Evolutionary conservation across 768 basidiomycete species (phyloP).

Genomic region (Sarcodon sp.): DNA sequence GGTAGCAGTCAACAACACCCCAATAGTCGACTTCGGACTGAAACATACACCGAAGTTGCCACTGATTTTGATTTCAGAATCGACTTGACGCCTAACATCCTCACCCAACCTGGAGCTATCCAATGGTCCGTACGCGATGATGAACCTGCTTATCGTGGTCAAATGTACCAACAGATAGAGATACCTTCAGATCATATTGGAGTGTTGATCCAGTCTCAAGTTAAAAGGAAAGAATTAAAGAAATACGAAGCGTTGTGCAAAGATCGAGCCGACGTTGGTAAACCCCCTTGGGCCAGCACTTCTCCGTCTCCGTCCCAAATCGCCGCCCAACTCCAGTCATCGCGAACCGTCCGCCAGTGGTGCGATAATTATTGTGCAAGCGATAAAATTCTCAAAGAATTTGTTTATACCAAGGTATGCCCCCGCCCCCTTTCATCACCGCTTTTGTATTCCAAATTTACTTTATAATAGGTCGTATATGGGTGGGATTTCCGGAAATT

Average conservation of each 20-base stretch:
- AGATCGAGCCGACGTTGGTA: slow-evolving; percentile 32
- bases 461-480: slow-evolving; percentile 33
- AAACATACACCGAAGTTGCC: slow-evolving; percentile 44
- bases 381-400: slow-evolving; percentile 63
- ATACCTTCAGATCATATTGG: slow-evolving; percentile 5
- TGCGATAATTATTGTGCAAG: slow-evolving; percentile 74
- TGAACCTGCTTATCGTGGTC: slow-evolving; percentile 53
- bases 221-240: slow-evolving; percentile 24
- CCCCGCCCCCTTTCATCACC: slow-evolving; percentile 1
- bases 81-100: slow-evolving; percentile 31
- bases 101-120: slow-evolving; percentile 17
- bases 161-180: slow-evolving; percentile 46
- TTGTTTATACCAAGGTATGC: slow-evolving; percentile 55
- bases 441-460: slow-evolving; percentile 9
- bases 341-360: slow-evolving; percentile 61
- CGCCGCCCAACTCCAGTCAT: slow-evolving; percentile 27
- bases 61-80: slow-evolving; percentile 63
- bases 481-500: slow-evolving; percentile 42
- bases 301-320: not conserved
- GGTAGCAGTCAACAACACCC: slow-evolving; percentile 20
- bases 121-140: slow-evolving; percentile 55
- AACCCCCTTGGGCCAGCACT: slow-evolving; percentile 32
- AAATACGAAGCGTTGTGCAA: slow-evolving; percentile 28
- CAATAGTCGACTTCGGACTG: slow-evolving; percentile 20
- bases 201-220: not conserved